phyloP scores from a whole-genome alignment of 2,329 filamentous ascomycete genomes.

The Microsporum ferrugineum region DNA sequence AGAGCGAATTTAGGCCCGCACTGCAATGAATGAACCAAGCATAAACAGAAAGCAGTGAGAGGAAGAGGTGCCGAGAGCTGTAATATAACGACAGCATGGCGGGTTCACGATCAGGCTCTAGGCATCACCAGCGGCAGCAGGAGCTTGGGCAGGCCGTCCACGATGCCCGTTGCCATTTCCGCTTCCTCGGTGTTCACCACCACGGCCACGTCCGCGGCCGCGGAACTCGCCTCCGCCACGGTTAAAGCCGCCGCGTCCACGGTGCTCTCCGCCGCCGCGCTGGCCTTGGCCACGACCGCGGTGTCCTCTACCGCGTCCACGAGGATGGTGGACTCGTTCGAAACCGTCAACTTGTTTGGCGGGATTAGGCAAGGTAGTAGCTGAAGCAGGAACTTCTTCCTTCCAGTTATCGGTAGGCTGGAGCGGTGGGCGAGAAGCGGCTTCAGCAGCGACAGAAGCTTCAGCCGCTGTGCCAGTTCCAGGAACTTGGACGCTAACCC shows the following conservation, averaged over 20 bases:
- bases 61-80: background rate
- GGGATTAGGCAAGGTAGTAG: slow-evolving; percentile 15
- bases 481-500: slow-evolving; percentile 65
- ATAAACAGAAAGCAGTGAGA: background rate
- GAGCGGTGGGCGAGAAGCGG: slow-evolving; percentile 2
- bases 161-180: slow-evolving; percentile 16
- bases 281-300: slow-evolving; percentile 22
- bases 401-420: slow-evolving; percentile 61
- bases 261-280: slow-evolving; percentile 24
- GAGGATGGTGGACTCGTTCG: slow-evolving; percentile 27
- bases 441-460: slow-evolving; percentile 19
- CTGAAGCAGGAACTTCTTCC: slow-evolving; percentile 58
- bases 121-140: background rate
- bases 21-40: background rate
- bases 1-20: background rate
- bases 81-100: background rate
- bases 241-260: slow-evolving; percentile 22
- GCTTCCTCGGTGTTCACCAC: slow-evolving; percentile 22
- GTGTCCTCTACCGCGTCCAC: slow-evolving; percentile 27
- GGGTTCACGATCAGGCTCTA: background rate
- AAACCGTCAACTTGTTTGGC: slow-evolving; percentile 22
- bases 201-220: slow-evolving; percentile 28
- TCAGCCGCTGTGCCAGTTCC: slow-evolving; percentile 10
- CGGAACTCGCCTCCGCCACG: slow-evolving; percentile 25
- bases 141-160: slow-evolving; percentile 13